phyloP scores from a whole-genome alignment of 495 filamentous ascomycete genomes.

The Pseudomonodictys pantanalensis region DNA sequence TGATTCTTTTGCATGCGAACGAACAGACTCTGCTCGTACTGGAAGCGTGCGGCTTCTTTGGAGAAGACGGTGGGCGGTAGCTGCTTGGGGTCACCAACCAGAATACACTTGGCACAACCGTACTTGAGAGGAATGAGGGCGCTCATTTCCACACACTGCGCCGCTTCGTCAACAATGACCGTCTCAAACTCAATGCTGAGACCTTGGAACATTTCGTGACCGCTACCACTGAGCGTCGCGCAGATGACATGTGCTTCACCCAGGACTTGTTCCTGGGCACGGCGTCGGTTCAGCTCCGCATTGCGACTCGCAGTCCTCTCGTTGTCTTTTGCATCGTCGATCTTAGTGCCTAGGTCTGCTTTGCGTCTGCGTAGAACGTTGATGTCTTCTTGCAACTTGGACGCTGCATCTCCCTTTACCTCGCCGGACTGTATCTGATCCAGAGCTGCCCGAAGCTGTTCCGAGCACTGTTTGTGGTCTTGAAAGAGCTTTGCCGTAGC shows the following conservation, averaged over 20 bases:
- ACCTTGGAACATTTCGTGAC: conserved; percentile 95
- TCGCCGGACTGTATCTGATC: conserved; percentile 68
- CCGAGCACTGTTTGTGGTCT: conserved; percentile 75
- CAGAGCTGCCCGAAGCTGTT: conserved; percentile 63
- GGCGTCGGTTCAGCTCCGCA: conserved; percentile 77
- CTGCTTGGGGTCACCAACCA: conserved; percentile 97
- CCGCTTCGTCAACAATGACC: conserved; percentile 96
- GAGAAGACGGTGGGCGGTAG: conserved; percentile 94
- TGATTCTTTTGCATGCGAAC: conserved; percentile 95
- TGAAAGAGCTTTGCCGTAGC: conserved; percentile 76
- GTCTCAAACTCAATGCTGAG: conserved; percentile 96
- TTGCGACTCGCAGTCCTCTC: conserved; percentile 73
- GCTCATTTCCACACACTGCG: conserved; percentile 95
- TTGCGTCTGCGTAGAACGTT: conserved; percentile 71
- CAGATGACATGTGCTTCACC: conserved; percentile 89
- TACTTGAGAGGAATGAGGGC: conserved; percentile 97
- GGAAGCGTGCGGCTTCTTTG: conserved; percentile 83
- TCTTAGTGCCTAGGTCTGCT: conserved; percentile 69
- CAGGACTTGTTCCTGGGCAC: conserved; percentile 86
- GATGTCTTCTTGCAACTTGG: conserved; percentile 72
- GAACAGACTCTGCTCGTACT: conserved; percentile 97
- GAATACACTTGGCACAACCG: conserved; percentile 92
- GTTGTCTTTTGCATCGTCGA: conserved; percentile 80
- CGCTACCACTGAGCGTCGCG: conserved; percentile 90
- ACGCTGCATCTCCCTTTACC: conserved; percentile 57